A percentile compares a stretch with the other conserved stretches of the same genome.
These are phyloP conservation scores for Astrephomene gubernaculifera DNA, from an alignment of 139 green algal species.

Conservation along the genomic window DNA sequence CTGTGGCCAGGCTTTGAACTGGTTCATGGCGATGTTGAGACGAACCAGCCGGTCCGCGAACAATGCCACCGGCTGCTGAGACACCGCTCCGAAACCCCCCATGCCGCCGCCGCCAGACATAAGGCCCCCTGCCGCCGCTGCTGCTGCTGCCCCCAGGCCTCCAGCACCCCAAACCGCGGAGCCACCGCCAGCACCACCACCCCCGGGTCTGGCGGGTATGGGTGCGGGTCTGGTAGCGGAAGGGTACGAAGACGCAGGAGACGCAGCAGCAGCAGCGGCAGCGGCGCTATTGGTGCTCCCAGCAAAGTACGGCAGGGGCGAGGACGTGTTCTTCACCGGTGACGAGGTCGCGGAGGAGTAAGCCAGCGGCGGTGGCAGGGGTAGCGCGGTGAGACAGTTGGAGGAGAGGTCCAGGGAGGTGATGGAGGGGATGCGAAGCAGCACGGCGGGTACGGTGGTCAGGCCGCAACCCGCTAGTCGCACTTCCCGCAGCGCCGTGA, in stretches of 20 bases:
- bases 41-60: constrained; percentile 1
- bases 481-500: constrained; percentile 4
- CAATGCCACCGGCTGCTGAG: too few species aligned
- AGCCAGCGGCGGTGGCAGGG: constrained; percentile 4
- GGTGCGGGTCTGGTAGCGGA: background rate
- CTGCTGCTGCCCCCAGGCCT: too few species aligned
- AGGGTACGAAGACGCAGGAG: background rate
- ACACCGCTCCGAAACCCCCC: too few species aligned
- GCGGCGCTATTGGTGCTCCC: background rate
- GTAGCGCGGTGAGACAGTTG: constrained; percentile 18
- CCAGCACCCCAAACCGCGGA: too few species aligned
- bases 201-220: too few species aligned
- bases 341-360: too few species aligned
- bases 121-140: too few species aligned
- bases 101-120: too few species aligned
- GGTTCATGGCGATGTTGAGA: constrained; percentile 27
- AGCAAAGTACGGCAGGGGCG: background rate
- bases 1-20: constrained; percentile 18
- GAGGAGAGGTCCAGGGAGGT: constrained; percentile 24
- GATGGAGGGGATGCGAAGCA: background rate
- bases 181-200: too few species aligned
- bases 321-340: too few species aligned
- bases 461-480: constrained; percentile 25
- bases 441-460: background rate
- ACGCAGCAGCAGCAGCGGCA: background rate